Evolutionary conservation across 1,139 yeast species (phyloP).

Genomic region (Sugiyamaella neomexicana): DNA sequence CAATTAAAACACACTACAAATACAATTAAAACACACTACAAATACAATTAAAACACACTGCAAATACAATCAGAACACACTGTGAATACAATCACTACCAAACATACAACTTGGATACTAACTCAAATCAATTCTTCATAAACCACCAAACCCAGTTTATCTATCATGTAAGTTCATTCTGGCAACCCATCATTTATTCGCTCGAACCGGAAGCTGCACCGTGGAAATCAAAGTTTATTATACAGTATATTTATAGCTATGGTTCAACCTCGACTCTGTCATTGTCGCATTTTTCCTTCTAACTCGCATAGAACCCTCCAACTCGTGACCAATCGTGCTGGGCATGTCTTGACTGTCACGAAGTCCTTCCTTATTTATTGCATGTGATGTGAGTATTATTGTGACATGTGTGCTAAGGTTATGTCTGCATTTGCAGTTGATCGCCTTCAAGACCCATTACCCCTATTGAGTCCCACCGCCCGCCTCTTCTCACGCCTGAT

Average conservation of each 20-base stretch:
- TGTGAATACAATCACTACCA: too few species aligned
- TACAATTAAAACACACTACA: too few species aligned
- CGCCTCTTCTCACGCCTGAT: too few species aligned
- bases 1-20: too few species aligned
- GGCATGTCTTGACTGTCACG: slow-evolving; percentile 8
- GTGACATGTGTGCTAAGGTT: not conserved
- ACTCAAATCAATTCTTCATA: too few species aligned
- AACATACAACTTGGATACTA: too few species aligned
- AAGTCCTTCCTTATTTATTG: slow-evolving; percentile 6
- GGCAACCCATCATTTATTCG: not conserved
- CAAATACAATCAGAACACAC: too few species aligned
- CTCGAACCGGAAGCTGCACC: not conserved
- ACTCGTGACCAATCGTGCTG: slow-evolving; percentile 11
- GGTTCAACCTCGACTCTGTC: not conserved
- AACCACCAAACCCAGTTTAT: not conserved
- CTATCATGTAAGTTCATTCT: not conserved
- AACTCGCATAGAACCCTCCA: not conserved
- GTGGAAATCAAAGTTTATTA: not conserved
- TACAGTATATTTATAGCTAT: too few species aligned
- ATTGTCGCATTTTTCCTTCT: not conserved
- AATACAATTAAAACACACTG: too few species aligned
- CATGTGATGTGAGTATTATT: slow-evolving; percentile 9
- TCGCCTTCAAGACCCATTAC: too few species aligned
- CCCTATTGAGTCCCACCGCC: too few species aligned
- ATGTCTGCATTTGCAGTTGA: not conserved